Evolutionary conservation across 805 yeast species (phyloP).

Genomic region (Saturnispora saitoi): DNA sequence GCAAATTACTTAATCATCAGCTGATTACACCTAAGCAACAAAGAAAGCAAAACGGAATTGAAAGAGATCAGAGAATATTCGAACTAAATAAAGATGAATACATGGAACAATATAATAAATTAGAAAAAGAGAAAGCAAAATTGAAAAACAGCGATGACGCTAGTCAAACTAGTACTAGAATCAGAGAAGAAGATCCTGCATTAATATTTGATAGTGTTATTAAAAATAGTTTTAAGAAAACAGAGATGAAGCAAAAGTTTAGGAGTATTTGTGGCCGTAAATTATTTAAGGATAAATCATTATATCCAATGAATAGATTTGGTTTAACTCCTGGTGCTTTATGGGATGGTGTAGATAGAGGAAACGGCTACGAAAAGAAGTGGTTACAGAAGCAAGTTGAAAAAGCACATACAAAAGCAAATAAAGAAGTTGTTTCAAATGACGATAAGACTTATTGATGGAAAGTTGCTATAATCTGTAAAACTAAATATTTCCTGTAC

Average conservation of each 20-base stretch:
- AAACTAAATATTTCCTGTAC: background rate
- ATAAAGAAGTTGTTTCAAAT: constrained; percentile 31
- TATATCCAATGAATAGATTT: constrained; percentile 62
- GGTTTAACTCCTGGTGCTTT: constrained; percentile 67
- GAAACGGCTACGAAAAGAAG: constrained; percentile 74
- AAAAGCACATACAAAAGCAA: constrained; percentile 24
- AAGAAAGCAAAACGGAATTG: constrained; percentile 2
- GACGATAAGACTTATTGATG: constrained; percentile 20
- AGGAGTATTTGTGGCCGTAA: constrained; percentile 41
- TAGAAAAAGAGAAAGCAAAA: constrained; percentile 23
- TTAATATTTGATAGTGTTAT: constrained; percentile 33
- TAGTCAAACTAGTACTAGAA: constrained; percentile 32
- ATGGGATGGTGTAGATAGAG: constrained; percentile 91
- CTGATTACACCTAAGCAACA: background rate
- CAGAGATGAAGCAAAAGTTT: constrained; percentile 10
- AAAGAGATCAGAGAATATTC: constrained; percentile 5
- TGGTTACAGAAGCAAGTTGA: constrained; percentile 42
- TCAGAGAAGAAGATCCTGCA: constrained; percentile 73
- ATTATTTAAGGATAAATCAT: constrained; percentile 38
- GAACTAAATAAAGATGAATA: constrained; percentile 1
- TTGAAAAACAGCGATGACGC: constrained; percentile 15
- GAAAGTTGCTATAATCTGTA: background rate
- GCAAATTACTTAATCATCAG: background rate
- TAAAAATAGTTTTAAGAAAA: constrained; percentile 16
- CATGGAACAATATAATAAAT: constrained; percentile 11